phyloP scores from a whole-genome alignment of 2,329 filamentous ascomycete genomes.

The Polychaeton citri region DNA sequence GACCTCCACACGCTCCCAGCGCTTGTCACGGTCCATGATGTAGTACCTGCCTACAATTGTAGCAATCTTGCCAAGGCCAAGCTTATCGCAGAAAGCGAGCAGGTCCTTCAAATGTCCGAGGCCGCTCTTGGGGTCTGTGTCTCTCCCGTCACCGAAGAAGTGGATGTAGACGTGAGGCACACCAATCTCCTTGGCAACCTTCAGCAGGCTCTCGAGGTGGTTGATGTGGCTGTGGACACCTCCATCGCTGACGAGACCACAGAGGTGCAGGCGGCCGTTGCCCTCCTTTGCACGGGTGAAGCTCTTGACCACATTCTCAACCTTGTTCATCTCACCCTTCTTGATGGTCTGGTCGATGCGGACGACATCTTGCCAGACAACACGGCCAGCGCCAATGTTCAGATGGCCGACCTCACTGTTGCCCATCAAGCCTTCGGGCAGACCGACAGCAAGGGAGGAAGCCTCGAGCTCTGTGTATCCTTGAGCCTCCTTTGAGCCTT shows the following conservation, averaged over 20 bases:
- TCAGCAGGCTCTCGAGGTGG: conserved; percentile 76
- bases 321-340: conserved; percentile 64
- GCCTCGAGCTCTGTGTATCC: conserved; percentile 90
- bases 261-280: conserved; percentile 84
- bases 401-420: conserved; percentile 98
- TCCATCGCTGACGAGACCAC: conserved; percentile 85
- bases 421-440: conserved; percentile 95
- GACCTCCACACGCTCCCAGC: conserved; percentile 89
- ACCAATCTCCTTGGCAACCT: conserved; percentile 76
- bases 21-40: conserved; percentile 99
- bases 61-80: conserved; percentile 75
- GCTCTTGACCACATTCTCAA: conserved; percentile 62
- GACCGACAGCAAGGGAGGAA: conserved; percentile 85
- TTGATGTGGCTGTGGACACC: conserved; percentile 94
- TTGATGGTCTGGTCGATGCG: conserved; percentile 90
- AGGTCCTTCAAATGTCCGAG: conserved; percentile 79
- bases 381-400: conserved; percentile 94
- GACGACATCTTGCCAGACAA: conserved; percentile 89
- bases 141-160: conserved; percentile 96
- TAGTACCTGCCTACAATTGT: conserved; percentile 95
- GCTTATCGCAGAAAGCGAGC: conserved; percentile 65
- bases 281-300: conserved; percentile 71
- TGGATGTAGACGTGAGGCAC: conserved; percentile 93
- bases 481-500: conserved; percentile 57
- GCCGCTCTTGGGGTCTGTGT: conserved; percentile 93